phyloP scores from a whole-genome alignment of 257 asterid genomes.

The Buddleja alternifolia region DNA sequence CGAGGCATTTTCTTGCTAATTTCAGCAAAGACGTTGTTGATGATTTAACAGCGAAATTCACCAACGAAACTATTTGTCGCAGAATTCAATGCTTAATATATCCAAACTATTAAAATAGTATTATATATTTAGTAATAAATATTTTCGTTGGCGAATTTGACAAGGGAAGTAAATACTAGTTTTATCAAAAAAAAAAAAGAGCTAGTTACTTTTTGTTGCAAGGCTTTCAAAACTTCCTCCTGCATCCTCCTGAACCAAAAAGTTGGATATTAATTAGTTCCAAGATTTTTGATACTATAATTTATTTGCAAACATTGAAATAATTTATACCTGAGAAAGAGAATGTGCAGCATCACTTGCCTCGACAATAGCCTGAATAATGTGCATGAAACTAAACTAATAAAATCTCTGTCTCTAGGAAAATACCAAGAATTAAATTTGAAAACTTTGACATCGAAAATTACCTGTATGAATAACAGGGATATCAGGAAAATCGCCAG shows the following conservation, averaged over 20 bases:
- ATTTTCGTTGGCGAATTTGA: no score
- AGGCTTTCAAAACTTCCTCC: conserved; percentile 23
- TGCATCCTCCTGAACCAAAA: conserved; percentile 35
- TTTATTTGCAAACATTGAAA: not conserved
- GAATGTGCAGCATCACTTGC: conserved; percentile 32
- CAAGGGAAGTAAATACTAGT: no score
- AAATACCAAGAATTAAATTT: not conserved
- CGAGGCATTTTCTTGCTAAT: no score
- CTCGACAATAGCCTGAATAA: conserved; percentile 37
- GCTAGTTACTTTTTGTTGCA: conserved; percentile 24
- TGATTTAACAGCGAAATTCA: no score
- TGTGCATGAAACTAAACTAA: conserved; percentile 1
- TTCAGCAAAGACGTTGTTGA: no score
- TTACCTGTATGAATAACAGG: conserved; percentile 39
- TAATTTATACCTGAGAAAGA: conserved; percentile 33
- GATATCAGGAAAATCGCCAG: conserved; percentile 36
- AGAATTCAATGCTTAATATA: no score
- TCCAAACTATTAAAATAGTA: no score
- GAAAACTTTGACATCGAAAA: not conserved
- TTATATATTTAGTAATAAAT: no score
- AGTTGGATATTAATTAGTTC: not conserved
- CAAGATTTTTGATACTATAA: not conserved
- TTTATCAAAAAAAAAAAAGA: no score
- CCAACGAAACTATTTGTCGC: no score
- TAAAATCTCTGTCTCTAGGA: not conserved